phyloP scores from a whole-genome alignment of 2,329 filamentous ascomycete species.

The Cladophialophora psammophila region DNA sequence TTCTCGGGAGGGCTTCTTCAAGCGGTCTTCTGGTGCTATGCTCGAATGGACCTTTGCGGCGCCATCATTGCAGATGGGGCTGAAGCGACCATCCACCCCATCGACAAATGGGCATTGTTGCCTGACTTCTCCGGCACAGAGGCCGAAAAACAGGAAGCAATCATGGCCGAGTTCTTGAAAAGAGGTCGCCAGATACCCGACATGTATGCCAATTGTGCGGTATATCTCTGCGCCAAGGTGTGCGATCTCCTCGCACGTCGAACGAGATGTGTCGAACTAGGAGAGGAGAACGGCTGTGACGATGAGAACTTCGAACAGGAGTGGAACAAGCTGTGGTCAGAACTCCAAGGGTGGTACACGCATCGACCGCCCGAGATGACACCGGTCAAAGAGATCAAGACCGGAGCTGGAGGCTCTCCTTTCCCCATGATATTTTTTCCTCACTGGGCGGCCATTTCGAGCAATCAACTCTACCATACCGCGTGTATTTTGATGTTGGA shows the following conservation, averaged over 20 bases:
- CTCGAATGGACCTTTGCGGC: slow-evolving; percentile 64
- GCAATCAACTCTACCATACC: slow-evolving; percentile 65
- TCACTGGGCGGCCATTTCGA: slow-evolving; percentile 64
- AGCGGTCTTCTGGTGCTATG: slow-evolving; percentile 66
- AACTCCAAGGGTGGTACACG: slow-evolving; percentile 58
- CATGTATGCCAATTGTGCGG: slow-evolving; percentile 66
- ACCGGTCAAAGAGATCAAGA: slow-evolving; percentile 48
- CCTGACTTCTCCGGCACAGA: slow-evolving; percentile 46
- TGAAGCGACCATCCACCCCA: slow-evolving; percentile 58
- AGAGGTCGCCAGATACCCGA: slow-evolving; percentile 53
- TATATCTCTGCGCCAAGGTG: slow-evolving; percentile 62
- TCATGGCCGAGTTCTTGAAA: slow-evolving; percentile 44
- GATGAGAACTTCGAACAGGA: slow-evolving; percentile 50
- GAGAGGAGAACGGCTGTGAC: slow-evolving; percentile 55
- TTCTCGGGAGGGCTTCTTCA: slow-evolving; percentile 60
- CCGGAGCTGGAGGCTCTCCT: slow-evolving; percentile 39
- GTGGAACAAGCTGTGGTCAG: slow-evolving; percentile 60
- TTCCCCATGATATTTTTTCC: slow-evolving; percentile 63
- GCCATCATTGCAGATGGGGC: slow-evolving; percentile 62
- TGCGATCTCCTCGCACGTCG: slow-evolving; percentile 60
- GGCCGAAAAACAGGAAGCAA: slow-evolving; percentile 21
- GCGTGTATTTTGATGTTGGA: slow-evolving; percentile 61
- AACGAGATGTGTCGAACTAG: slow-evolving; percentile 58
- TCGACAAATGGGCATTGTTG: slow-evolving; percentile 57
- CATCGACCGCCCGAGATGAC: slow-evolving; percentile 57